These are phyloP conservation scores for Camellia oleifera DNA, from an alignment of 179 eudicot species.

Conservation along the genomic window DNA sequence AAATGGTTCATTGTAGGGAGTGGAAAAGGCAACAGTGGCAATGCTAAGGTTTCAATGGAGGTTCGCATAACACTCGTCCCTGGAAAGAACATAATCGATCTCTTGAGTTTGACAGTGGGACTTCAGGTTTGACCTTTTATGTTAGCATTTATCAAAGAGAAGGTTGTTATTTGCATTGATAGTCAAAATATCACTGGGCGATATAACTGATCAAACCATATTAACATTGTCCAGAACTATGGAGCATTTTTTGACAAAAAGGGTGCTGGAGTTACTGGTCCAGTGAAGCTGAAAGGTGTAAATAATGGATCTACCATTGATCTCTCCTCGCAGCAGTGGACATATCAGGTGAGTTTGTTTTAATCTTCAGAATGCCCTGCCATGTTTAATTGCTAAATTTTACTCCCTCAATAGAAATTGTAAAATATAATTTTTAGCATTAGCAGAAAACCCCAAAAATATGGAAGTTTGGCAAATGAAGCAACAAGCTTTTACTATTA, in stretches of 20 bases:
- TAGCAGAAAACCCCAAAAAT: background rate
- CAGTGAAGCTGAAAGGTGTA: constrained; percentile 59
- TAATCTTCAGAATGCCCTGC: background rate
- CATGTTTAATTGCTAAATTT: background rate
- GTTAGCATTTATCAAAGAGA: background rate
- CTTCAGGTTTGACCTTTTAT: constrained; percentile 56
- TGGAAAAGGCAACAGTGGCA: constrained; percentile 37
- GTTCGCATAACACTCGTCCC: constrained; percentile 47
- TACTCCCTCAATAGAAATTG: background rate
- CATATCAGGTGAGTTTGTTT: constrained; percentile 60
- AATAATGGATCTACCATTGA: constrained; percentile 45
- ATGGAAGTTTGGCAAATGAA: background rate
- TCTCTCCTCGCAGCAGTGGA: constrained; percentile 77
- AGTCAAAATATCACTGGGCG: background rate
- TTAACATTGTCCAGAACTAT: constrained; percentile 59
- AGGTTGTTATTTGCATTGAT: background rate
- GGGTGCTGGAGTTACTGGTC: constrained; percentile 86
- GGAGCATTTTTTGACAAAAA: constrained; percentile 70
- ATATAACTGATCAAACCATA: constrained; percentile 6
- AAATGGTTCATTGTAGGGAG: constrained; percentile 35
- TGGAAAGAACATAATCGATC: constrained; percentile 67
- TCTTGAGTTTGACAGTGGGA: constrained; percentile 95
- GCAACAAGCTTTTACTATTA: background rate
- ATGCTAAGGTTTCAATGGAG: constrained; percentile 47
- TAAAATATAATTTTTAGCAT: background rate